Base-by-base conservation (phyloP, 805 yeast genomes). In the Cyberlindnera xylosilytica region DNA sequence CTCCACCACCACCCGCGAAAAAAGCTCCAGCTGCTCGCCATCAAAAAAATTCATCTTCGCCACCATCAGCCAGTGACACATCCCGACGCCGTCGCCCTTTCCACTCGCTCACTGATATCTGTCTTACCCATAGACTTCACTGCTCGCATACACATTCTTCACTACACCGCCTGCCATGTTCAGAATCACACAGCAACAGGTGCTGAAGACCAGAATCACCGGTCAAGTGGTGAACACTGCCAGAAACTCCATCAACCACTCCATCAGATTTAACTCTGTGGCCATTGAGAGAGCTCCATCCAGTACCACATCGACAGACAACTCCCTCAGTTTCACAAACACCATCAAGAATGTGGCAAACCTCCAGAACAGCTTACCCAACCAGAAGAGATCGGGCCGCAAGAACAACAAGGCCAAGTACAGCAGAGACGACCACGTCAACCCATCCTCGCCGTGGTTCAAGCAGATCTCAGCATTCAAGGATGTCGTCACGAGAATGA, bases 401-500 rank as follows among this genome's bases (percentile, higher is more conserved):
- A 51, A 49, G 23, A 38, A 45, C 19, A 48, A 53, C 31, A 47
- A 43, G 22, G 33, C 37, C 15, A 42, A 41, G 23, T 39, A 46
- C 41, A 36, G 38, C 33, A 54, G 65, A 19, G 65, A 64, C 12
- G 60, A 34, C 17, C 36, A 44, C 7, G 35, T 53, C 12, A 49
- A 46, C 26, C 32, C 45, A 20, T 43, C 56, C 1, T 56, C 77
- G 6, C 81, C 81, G 15, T 74, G 72, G 68, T 71, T 63, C 47
- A 68, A 70, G 42, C 77, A 76, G 45, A 65, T 76, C 7, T 50
- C 66, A 33, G 76, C 79, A 3, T 76, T 74, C 55, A 80, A 75
- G 51, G 81, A 77, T 46, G 72, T 73, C 44, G 62, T 70, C 4
- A 48, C 65, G 0, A 66, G 63, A 37, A 61, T 68, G 11, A 52